phyloP scores from a whole-genome alignment of 371 early-diverging fungal species.

The Rhizopus stolonifer region DNA sequence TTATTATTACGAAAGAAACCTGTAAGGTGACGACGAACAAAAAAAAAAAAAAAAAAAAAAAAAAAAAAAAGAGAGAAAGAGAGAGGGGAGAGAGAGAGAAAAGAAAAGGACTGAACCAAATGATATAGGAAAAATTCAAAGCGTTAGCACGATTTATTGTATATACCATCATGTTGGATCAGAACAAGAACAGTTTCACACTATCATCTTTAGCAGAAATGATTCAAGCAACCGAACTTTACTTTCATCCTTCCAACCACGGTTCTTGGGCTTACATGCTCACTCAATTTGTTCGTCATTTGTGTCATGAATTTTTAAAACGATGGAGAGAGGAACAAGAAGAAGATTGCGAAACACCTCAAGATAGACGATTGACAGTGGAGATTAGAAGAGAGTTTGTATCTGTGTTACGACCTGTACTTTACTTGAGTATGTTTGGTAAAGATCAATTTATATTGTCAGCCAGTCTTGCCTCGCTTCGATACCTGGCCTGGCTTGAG shows the following conservation, averaged over 20 bases:
- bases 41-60: not conserved
- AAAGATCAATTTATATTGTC: constrained; percentile 75
- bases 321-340: constrained; percentile 62
- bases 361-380: constrained; percentile 56
- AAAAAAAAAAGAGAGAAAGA: too few species aligned
- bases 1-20: constrained; percentile 44
- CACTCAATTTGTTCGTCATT: constrained; percentile 60
- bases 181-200: constrained; percentile 30
- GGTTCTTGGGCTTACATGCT: constrained; percentile 78
- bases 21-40: constrained; percentile 10
- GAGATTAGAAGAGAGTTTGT: constrained; percentile 62
- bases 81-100: too few species aligned
- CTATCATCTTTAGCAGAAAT: constrained; percentile 66
- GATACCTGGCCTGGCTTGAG: constrained; percentile 73
- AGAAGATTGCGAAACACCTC: constrained; percentile 63
- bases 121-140: constrained; percentile 53
- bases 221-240: constrained; percentile 84
- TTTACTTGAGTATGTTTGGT: constrained; percentile 74
- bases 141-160: constrained; percentile 77
- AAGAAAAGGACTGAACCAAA: too few species aligned
- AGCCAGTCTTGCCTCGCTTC: constrained; percentile 68
- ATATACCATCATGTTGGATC: constrained; percentile 67
- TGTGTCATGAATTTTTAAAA: constrained; percentile 65
- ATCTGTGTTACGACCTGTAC: constrained; percentile 50
- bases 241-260: constrained; percentile 87